A percentile compares a stretch with the other conserved stretches of the same genome.
phyloP scores from a whole-genome alignment of 176 grass and related monocot genomes.

The Carex littledalei region DNA sequence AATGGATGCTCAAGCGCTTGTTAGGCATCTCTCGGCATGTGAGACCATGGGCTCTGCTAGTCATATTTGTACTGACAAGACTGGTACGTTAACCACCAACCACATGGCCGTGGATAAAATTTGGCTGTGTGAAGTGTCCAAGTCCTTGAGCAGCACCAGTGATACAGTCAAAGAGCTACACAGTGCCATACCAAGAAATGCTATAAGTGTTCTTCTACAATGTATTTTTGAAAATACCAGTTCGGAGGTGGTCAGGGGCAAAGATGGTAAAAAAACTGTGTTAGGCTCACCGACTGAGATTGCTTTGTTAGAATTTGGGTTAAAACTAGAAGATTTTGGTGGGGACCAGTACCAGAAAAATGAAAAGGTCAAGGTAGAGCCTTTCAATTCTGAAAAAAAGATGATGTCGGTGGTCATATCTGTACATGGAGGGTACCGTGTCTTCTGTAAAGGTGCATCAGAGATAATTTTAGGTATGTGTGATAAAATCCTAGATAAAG shows the following conservation, averaged over 20 bases:
- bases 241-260: constrained; percentile 64
- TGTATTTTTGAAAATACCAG: constrained; percentile 82
- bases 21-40: constrained; percentile 81
- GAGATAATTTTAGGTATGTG: constrained; percentile 75
- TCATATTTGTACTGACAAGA: constrained; percentile 94
- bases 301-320: constrained; percentile 77
- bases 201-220: constrained; percentile 47
- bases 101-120: constrained; percentile 82
- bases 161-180: constrained; percentile 36
- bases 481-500: constrained; percentile 36
- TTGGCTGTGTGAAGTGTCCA: constrained; percentile 53
- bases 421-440: constrained; percentile 53
- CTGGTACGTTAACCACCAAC: constrained; percentile 91
- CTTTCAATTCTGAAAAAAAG: constrained; percentile 88
- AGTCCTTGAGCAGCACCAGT: constrained; percentile 25
- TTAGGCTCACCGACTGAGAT: constrained; percentile 79
- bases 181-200: constrained; percentile 40
- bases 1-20: constrained; percentile 78
- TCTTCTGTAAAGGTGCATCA: constrained; percentile 79
- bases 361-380: constrained; percentile 55
- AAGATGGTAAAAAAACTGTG: constrained; percentile 51
- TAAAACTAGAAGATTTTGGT: constrained; percentile 40
- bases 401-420: constrained; percentile 79
- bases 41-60: constrained; percentile 94
- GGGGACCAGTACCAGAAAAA: constrained; percentile 34